Base-by-base conservation (phyloP, 2,329 filamentous ascomycete species). In the Pseudopithomyces maydicus region DNA sequence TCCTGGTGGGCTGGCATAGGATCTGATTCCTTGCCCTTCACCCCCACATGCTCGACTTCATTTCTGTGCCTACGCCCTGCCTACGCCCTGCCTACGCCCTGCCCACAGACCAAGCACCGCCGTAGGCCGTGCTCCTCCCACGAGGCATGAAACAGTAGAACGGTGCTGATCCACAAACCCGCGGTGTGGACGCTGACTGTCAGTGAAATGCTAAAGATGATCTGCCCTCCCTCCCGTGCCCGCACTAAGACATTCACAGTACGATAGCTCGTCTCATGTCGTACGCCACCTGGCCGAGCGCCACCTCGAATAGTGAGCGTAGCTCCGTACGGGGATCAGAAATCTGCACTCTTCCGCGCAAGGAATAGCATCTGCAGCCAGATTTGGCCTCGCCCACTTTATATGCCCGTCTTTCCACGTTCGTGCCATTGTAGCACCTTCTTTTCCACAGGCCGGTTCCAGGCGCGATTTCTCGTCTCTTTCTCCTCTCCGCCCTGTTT, bases 401-500 rank as follows among this genome's bases (percentile, higher is more conserved):
- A 43, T 44, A 35, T 44, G 49, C 45, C 32, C 14, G 17, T 36
- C 29, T 23, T 48, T 48, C 39, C 49, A 10, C 49, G 23, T 44
- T 43, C 35, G 48, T 51, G 14, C 29, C 2, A 15, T 51, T 17
- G 23, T 39, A 52, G 49, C 49, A 23, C 42, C 3, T 35, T 22
- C 26, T 29, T 45, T 39, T 35, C 32, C 15, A 22, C 17, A 4
- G n/a, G 36, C 41, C 19, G 26, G 39, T 45, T 38, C 20, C 39
- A 38, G 19, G 54, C 41, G 23, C 22, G 19, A 49, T 38, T 29
- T 29, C 49, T 54, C 45, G 3, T 48, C 49, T 42, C 43, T 49
- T 46, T 38, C 38, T 44, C 38, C 35, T 26, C 20, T 17, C 4
- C 14, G 12, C 20, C 11, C 20, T 15, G 14, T 6, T 15, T 29